phyloP scores from a whole-genome alignment of 495 filamentous ascomycete genomes.

The Amphirosellinia nigrospora region DNA sequence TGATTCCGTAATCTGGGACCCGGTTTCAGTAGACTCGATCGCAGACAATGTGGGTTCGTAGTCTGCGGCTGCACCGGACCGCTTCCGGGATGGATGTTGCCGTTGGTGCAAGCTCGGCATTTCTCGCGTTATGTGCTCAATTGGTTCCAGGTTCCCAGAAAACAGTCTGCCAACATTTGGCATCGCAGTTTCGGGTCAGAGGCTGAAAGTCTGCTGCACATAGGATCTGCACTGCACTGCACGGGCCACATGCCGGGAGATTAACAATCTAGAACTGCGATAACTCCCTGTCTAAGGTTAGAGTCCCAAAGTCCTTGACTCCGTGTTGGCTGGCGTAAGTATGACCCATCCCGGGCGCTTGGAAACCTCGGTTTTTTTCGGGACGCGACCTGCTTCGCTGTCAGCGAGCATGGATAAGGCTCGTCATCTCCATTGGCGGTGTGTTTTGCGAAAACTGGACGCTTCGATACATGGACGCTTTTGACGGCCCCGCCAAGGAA shows the following conservation, averaged over 20 bases:
- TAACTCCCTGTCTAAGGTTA: not conserved
- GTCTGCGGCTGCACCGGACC: not conserved
- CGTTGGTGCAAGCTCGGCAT: too few relatives aligned
- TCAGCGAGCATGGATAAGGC: conserved; percentile 7
- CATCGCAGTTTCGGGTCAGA: not conserved
- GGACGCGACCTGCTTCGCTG: conserved; percentile 4
- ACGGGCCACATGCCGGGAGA: conserved; percentile 3
- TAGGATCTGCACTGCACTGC: conserved; percentile 8
- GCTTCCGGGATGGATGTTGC: not conserved
- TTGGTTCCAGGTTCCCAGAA: not conserved
- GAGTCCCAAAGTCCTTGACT: not conserved
- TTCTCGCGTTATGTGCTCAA: not conserved
- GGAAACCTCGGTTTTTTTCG: conserved; percentile 9
- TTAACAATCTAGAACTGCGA: conserved; percentile 2
- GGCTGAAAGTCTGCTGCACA: conserved; percentile 7
- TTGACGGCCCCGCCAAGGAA: not conserved
- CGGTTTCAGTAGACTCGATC: conserved; percentile 7
- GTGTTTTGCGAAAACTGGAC: not conserved
- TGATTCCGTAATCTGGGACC: not conserved
- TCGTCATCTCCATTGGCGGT: conserved; percentile 1
- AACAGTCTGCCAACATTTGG: not conserved
- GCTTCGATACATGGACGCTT: not conserved
- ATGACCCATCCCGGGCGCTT: not conserved
- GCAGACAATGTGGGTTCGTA: not conserved
- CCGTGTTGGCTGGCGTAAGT: not conserved